Percentiles rank a stretch among this genome's conserved stretches.
These are phyloP conservation scores for Sarocladium oryzae DNA, from an alignment of 2,329 filamentous ascomycete species.

Conservation along the genomic window DNA sequence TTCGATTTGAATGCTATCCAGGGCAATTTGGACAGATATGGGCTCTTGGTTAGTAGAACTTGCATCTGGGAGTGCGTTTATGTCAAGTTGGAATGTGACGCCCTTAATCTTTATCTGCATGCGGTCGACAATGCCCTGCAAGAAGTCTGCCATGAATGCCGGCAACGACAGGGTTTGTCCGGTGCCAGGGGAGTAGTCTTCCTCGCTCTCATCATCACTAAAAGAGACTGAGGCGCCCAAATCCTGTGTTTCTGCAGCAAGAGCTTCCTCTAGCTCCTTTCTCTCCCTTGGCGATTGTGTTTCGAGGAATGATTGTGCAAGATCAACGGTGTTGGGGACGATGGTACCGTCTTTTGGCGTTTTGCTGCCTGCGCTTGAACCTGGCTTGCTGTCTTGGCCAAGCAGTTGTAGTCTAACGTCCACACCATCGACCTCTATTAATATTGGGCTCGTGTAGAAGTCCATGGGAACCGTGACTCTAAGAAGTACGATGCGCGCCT, in stretches of 20 bases:
- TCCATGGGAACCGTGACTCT: slow-evolving; percentile 82
- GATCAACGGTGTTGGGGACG: slow-evolving; percentile 63
- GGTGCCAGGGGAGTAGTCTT: slow-evolving; percentile 58
- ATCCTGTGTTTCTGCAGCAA: slow-evolving; percentile 57
- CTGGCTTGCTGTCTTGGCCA: slow-evolving; percentile 22
- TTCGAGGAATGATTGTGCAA: slow-evolving; percentile 73
- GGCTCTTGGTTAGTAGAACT: slow-evolving; percentile 41
- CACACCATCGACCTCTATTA: slow-evolving; percentile 75
- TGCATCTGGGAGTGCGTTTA: slow-evolving; percentile 47
- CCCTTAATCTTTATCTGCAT: slow-evolving; percentile 59
- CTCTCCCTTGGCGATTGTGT: slow-evolving; percentile 62
- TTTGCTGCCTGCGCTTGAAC: slow-evolving; percentile 29
- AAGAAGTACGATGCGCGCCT: slow-evolving; percentile 68
- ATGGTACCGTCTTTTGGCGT: slow-evolving; percentile 22
- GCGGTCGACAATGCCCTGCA: slow-evolving; percentile 69
- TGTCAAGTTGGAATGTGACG: slow-evolving; percentile 60
- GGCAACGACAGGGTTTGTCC: slow-evolving; percentile 65
- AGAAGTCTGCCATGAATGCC: slow-evolving; percentile 61
- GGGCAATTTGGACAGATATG: slow-evolving; percentile 57
- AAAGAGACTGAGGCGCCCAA: slow-evolving; percentile 53
- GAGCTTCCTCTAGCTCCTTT: slow-evolving; percentile 60
- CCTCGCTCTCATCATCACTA: slow-evolving; percentile 57
- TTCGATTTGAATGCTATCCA: slow-evolving; percentile 61
- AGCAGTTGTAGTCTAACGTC: slow-evolving; percentile 59
- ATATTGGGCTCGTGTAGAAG: slow-evolving; percentile 77